Percentiles rank a stretch among this genome's conserved stretches.
These are phyloP conservation scores for Pleurotus pulmonarius DNA, from an alignment of 768 basidiomycete species.

Conservation along the genomic window DNA sequence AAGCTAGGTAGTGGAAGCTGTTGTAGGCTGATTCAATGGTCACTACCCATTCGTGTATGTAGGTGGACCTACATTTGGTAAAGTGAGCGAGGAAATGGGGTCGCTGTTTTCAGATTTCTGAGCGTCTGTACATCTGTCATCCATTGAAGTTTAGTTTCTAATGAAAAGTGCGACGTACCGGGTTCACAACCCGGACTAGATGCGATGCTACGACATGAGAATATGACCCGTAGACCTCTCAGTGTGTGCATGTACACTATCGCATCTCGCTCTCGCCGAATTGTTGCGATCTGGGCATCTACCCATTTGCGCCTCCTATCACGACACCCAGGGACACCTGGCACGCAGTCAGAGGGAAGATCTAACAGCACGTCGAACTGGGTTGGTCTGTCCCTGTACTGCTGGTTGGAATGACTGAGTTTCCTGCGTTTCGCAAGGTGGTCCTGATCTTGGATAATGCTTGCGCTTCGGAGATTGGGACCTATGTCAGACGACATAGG, in stretches of 20 bases:
- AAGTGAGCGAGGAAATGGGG: no score
- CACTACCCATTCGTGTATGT: no score
- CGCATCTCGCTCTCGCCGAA: not conserved
- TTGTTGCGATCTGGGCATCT: not conserved
- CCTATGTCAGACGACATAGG: not conserved
- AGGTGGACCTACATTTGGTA: no score
- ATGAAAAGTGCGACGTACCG: no score
- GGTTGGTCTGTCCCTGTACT: not conserved
- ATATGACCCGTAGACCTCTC: not conserved
- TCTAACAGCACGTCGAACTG: not conserved
- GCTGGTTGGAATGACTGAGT: not conserved
- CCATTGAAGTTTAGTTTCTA: no score
- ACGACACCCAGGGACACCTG: not conserved
- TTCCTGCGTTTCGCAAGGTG: not conserved
- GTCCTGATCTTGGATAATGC: not conserved
- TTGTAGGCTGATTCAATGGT: no score
- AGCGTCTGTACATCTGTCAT: no score
- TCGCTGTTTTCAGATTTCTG: no score
- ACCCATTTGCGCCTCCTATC: slow-evolving; percentile 4
- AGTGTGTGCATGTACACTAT: not conserved
- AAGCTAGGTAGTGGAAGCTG: no score
- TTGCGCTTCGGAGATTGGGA: not conserved
- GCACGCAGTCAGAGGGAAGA: not conserved
- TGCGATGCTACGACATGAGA: not conserved
- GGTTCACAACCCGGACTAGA: no score